Conservation (phyloP, 176 grass and related monocot genomes). For the Zoysia pacifica region DNA sequence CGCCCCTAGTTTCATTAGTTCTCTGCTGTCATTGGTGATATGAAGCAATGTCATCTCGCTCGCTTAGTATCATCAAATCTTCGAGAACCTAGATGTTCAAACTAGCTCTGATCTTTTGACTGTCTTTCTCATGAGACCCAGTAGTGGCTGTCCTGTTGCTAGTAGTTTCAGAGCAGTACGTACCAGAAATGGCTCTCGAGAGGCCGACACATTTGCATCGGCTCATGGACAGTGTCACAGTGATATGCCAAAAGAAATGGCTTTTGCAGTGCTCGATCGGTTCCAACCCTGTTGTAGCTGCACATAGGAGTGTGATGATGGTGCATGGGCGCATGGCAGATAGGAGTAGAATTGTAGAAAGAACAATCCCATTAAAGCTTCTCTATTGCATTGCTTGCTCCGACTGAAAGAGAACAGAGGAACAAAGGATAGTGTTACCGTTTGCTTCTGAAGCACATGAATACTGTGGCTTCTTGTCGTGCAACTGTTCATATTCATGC, state of each 20-base stretch:
- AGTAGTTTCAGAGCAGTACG: background rate
- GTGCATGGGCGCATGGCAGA: conserved; percentile 27
- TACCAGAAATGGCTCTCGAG: conserved; percentile 43
- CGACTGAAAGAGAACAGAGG: conserved; percentile 30
- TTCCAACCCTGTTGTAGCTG: conserved; percentile 32
- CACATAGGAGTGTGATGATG: conserved; percentile 40
- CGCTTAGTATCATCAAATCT: background rate
- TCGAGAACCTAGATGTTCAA: background rate
- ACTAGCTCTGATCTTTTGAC: background rate
- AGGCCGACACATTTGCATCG: conserved; percentile 38
- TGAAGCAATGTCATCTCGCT: background rate
- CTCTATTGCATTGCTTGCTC: conserved; percentile 38
- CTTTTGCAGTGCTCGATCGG: conserved; percentile 44
- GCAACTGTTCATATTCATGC: background rate
- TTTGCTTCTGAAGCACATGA: conserved; percentile 39
- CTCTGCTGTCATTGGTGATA: background rate
- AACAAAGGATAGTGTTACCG: conserved; percentile 5
- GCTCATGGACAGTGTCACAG: conserved; percentile 42
- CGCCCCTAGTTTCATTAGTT: background rate
- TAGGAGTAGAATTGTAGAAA: background rate
- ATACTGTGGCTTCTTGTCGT: conserved; percentile 14
- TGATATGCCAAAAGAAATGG: conserved; percentile 58
- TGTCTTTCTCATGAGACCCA: background rate
- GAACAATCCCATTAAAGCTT: conserved; percentile 49
- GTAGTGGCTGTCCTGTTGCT: background rate